These are phyloP conservation scores for Leishmania turanica DNA, from an alignment of 208 protist species.

Conservation along the genomic window DNA sequence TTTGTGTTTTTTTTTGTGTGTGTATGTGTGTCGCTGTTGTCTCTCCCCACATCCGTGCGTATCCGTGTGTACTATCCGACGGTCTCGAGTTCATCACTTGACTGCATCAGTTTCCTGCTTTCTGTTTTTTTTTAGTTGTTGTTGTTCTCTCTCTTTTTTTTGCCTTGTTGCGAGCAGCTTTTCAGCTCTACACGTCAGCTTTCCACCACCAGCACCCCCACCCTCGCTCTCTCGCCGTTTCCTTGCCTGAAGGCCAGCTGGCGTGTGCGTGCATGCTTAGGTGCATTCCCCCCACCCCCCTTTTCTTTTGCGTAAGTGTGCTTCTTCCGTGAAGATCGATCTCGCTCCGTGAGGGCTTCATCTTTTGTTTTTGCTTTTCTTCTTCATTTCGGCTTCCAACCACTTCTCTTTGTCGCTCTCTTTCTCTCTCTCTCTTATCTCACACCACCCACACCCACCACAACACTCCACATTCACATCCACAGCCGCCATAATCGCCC, in stretches of 20 bases:
- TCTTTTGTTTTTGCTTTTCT: constrained; percentile 27
- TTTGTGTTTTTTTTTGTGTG: background rate
- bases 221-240: constrained; percentile 5
- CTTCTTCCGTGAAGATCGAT: constrained; percentile 13
- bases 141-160: background rate
- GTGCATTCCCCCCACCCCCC: background rate
- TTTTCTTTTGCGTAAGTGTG: constrained; percentile 12
- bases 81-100: background rate
- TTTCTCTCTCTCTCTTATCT: background rate
- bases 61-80: background rate
- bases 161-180: background rate
- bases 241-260: constrained; percentile 2
- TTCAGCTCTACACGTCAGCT: background rate
- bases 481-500: background rate
- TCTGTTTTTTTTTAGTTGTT: background rate
- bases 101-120: background rate
- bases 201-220: background rate
- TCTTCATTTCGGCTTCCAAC: background rate
- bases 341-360: constrained; percentile 7
- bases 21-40: background rate
- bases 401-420: background rate
- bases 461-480: too few relatives aligned
- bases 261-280: constrained; percentile 1
- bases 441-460: background rate
- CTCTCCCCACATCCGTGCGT: background rate